A percentile compares a stretch with the other conserved stretches of the same genome.
Conservation (phyloP, 1,284 basidiomycete species). For the Puccinia sorghi region DNA sequence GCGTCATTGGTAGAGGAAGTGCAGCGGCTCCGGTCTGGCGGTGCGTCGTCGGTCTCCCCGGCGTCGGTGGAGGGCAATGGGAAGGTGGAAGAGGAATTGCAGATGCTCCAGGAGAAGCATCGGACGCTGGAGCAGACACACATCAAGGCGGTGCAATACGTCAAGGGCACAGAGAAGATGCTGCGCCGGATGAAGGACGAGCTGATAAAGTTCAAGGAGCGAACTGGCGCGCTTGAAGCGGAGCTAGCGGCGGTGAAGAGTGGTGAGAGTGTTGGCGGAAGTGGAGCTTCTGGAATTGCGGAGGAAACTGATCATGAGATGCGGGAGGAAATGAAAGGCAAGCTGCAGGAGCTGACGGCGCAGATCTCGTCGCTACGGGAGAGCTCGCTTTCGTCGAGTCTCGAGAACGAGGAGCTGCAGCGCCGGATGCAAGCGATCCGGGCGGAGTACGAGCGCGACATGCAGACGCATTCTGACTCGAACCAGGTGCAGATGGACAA, state of each 20-base stretch:
- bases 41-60: slow-evolving; percentile 40
- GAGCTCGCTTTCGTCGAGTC: not conserved
- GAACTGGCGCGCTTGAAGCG: slow-evolving; percentile 8
- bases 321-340: slow-evolving; percentile 5
- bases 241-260: slow-evolving; percentile 34
- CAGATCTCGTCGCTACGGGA: slow-evolving; percentile 23
- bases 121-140: slow-evolving; percentile 56
- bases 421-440: slow-evolving; percentile 13
- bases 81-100: slow-evolving; percentile 56
- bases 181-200: slow-evolving; percentile 85
- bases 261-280: slow-evolving; percentile 25
- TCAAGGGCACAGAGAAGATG: slow-evolving; percentile 90
- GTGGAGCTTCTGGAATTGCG: not conserved
- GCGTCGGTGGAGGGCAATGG: slow-evolving; percentile 24
- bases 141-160: slow-evolving; percentile 57
- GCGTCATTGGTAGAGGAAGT: slow-evolving; percentile 74
- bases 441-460: slow-evolving; percentile 29
- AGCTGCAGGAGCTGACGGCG: slow-evolving; percentile 17
- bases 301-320: not conserved
- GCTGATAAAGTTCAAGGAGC: slow-evolving; percentile 53
- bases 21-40: slow-evolving; percentile 46
- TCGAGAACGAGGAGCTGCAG: slow-evolving; percentile 43
- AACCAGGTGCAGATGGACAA: not conserved
- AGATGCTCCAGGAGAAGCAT: slow-evolving; percentile 53
- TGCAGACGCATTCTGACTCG: not conserved